Evolutionary conservation across 1,139 yeast genomes (phyloP).

Genomic region (Blastobotrys illinoisensis): DNA sequence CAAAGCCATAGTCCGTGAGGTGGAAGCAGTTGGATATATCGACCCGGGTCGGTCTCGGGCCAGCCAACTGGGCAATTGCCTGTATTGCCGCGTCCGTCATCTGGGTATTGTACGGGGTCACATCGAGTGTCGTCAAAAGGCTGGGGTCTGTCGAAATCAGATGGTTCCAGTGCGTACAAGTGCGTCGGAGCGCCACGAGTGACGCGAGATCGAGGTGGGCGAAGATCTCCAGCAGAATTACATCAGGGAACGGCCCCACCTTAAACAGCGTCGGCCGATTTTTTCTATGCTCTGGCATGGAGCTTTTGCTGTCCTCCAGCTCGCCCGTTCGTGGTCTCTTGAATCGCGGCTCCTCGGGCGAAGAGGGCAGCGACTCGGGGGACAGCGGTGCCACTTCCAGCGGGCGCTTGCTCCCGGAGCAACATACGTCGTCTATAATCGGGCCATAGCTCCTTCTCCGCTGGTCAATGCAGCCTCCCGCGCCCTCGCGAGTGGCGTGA

Average conservation of each 20-base stretch:
- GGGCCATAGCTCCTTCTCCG: neutral
- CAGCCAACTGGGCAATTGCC: constrained; percentile 62
- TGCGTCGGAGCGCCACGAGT: constrained; percentile 50
- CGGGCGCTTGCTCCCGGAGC: neutral
- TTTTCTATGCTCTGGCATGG: constrained; percentile 39
- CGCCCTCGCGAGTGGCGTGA: no score
- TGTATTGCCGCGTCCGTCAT: constrained; percentile 54
- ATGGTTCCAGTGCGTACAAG: constrained; percentile 64
- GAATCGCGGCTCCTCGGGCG: neutral
- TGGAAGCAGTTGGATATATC: constrained; percentile 72
- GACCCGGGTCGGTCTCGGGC: constrained; percentile 55
- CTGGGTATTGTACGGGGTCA: constrained; percentile 55
- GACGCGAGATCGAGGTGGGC: constrained; percentile 48
- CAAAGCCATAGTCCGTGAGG: constrained; percentile 68
- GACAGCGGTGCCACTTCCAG: neutral
- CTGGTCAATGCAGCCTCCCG: no score
- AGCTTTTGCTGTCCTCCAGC: neutral
- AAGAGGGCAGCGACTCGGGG: neutral
- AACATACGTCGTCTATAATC: neutral
- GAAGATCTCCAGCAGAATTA: constrained; percentile 48
- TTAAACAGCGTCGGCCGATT: constrained; percentile 54
- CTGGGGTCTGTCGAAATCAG: constrained; percentile 52
- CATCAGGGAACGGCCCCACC: constrained; percentile 55
- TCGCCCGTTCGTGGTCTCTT: neutral
- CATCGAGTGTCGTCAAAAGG: constrained; percentile 47